Conservation (phyloP, 2,329 filamentous ascomycete species). For the Trematosphaeria pertusa region DNA sequence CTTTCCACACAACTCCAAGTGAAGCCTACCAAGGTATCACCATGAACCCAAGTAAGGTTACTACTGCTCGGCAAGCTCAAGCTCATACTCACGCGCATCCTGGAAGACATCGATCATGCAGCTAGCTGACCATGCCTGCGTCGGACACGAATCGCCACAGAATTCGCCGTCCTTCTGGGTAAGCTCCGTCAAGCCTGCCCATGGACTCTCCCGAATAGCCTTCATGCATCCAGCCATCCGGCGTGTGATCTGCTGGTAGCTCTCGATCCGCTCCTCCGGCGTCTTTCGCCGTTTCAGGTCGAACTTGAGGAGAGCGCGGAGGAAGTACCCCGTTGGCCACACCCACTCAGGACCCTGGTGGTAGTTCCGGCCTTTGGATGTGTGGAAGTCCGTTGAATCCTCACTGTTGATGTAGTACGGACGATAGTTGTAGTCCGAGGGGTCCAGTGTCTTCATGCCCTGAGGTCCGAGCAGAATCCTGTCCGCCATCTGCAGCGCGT, state of each 20-base stretch:
- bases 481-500: conserved; percentile 82
- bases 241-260: conserved; percentile 92
- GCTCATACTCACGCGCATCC: conserved; percentile 67
- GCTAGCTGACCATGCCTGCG: conserved; percentile 94
- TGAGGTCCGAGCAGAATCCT: conserved; percentile 80
- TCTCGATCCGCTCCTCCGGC: conserved; percentile 76
- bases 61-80: conserved; percentile 23
- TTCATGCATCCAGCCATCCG: conserved; percentile 83
- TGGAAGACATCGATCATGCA: conserved; percentile 97
- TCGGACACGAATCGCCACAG: conserved; percentile 92
- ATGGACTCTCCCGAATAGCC: conserved; percentile 78
- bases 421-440: conserved; percentile 88
- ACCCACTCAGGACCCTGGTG: conserved; percentile 98
- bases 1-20: neutral
- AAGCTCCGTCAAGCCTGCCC: conserved; percentile 91
- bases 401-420: conserved; percentile 96
- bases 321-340: conserved; percentile 96
- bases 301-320: conserved; percentile 89
- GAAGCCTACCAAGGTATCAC: no score
- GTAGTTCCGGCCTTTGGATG: conserved; percentile 94
- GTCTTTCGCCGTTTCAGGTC: conserved; percentile 76
- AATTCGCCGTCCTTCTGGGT: conserved; percentile 87
- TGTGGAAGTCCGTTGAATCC: conserved; percentile 89
- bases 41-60: neutral
- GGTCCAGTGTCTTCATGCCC: conserved; percentile 96